Base-by-base conservation (phyloP, 2,329 filamentous ascomycete species). In the Fusarium udum region DNA sequence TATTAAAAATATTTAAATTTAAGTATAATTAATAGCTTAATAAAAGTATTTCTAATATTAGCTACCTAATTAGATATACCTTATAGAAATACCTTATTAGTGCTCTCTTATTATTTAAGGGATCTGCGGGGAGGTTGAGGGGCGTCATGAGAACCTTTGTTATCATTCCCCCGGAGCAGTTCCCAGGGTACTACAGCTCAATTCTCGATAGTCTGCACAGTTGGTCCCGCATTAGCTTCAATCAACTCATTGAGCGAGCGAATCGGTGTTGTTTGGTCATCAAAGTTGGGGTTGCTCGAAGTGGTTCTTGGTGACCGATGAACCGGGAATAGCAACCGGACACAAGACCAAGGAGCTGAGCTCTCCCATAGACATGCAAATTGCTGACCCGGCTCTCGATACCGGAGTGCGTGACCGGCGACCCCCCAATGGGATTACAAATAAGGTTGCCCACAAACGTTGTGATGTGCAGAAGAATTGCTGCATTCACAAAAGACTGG, bases 371-470 rank as follows among this genome's bases (percentile, higher is more conserved):
- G 43, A 46, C 66, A 52, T 74, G 43, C 66, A 42, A 48, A 32
- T 36, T 71, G 57, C 53, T 62, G 67, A 60, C 51, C 55, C 61
- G 55, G 64, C 42, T 73, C 42, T 67, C 42, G 45, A 72, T 43
- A 71, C 74, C 64, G 69, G 71, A 69, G 39, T 64, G 73, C 65
- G 67, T 66, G 58, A 55, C 34, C 51, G 20, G 26, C 15, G 48
- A 58, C 58, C 71, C 59, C 59, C 39, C 40, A 63, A 65, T 28
- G 16, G 57, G 52, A 75, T 77, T 73, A 77, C 73, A 59, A 76
- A 73, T 59, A 60, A 58, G 42, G 55, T 59, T 67, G 45, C 42
- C 53, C 39, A 37, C 36, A 63, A 67, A 40, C 48, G 48, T 52
- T 59, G 45, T 66, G 62, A 71, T 65, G 61, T 64, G 60, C 62